Conservation (phyloP, 495 filamentous ascomycete species). For the Aspergillus affinis region DNA sequence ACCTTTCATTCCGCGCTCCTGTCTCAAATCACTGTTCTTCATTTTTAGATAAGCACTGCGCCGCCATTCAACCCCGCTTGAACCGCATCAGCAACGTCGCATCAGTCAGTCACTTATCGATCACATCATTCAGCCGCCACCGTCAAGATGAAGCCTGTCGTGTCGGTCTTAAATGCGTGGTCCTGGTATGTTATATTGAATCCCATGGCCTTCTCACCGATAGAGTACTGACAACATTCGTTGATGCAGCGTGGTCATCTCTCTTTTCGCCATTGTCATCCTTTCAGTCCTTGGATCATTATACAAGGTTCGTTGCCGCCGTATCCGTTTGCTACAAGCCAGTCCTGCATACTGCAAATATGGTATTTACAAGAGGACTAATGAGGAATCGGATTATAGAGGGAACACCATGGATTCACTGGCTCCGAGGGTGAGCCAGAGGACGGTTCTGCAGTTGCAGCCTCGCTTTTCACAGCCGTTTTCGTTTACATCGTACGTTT, state of each 20-base stretch:
- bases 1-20: neutral
- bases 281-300: slow-evolving; percentile 79
- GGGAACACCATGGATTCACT: slow-evolving; percentile 75
- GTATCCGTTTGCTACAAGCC: neutral
- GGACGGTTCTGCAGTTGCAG: slow-evolving; percentile 74
- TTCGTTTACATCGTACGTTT: slow-evolving; percentile 77
- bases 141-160: slow-evolving; percentile 84
- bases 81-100: neutral
- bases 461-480: slow-evolving; percentile 79
- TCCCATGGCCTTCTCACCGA: neutral
- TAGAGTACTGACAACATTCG: slow-evolving; percentile 9
- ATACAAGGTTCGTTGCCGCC: slow-evolving; percentile 57
- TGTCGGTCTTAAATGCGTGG: slow-evolving; percentile 89
- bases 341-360: neutral
- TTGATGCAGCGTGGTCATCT: slow-evolving; percentile 73
- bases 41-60: neutral
- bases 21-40: neutral
- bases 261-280: slow-evolving; percentile 83
- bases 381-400: slow-evolving; percentile 32
- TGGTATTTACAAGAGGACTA: slow-evolving; percentile 6
- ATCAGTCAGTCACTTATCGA: slow-evolving; percentile 7
- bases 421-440: slow-evolving; percentile 71
- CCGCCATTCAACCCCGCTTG: neutral
- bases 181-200: slow-evolving; percentile 63
- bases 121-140: slow-evolving; percentile 1